These are phyloP conservation scores for Boletus tylopilopsis DNA, from an alignment of 768 basidiomycete species.

Conservation along the genomic window DNA sequence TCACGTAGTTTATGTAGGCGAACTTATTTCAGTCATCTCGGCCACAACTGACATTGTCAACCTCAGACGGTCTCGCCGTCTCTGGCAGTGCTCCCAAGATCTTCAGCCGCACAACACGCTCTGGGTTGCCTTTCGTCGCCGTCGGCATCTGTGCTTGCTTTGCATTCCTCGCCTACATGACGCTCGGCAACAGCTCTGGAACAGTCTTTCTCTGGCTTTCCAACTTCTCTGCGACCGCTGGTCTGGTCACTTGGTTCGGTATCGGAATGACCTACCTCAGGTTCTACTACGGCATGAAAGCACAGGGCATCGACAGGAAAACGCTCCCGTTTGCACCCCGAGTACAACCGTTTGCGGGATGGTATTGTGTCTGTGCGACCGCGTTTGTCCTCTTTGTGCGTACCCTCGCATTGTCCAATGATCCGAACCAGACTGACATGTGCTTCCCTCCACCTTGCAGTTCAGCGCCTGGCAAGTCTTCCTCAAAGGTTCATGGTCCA, in stretches of 20 bases:
- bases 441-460: conserved; percentile 9
- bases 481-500: conserved; percentile 36
- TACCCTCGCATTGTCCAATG: neutral
- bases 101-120: conserved; percentile 38
- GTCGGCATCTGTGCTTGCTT: conserved; percentile 30
- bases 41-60: conserved; percentile 14
- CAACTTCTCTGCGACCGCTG: conserved; percentile 35
- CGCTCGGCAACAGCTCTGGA: conserved; percentile 33
- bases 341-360: conserved; percentile 42
- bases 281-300: conserved; percentile 43
- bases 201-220: conserved; percentile 43
- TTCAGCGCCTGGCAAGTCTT: conserved; percentile 43
- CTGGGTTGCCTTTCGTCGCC: conserved; percentile 45
- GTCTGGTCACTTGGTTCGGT: conserved; percentile 43
- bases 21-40: neutral
- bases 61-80: conserved; percentile 49
- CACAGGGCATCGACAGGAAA: conserved; percentile 46
- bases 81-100: conserved; percentile 52
- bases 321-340: conserved; percentile 43
- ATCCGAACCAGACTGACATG: too few relatives aligned
- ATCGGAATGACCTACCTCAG: conserved; percentile 45
- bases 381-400: conserved; percentile 36
- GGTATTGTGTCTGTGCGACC: conserved; percentile 31
- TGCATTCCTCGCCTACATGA: conserved; percentile 41
- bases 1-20: conserved; percentile 37